Evolutionary conservation across 768 basidiomycete species (phyloP).

Genomic region (Termitomyces sp.): DNA sequence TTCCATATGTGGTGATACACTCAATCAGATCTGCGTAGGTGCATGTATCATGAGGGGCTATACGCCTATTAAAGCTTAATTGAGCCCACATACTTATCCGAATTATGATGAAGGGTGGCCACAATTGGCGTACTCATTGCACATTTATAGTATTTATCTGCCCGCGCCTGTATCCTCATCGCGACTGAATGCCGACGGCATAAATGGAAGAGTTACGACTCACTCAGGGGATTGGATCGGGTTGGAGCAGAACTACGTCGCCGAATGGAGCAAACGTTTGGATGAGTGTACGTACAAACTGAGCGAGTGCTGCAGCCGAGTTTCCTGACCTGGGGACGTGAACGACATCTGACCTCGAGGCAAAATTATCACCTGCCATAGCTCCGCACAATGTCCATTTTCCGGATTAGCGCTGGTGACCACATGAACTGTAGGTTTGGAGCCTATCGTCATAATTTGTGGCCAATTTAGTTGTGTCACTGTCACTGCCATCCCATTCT

Average conservation of each 20-base stretch:
- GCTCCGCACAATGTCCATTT: conserved; percentile 18
- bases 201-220: too few species aligned
- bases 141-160: too few species aligned
- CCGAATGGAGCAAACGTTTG: background rate
- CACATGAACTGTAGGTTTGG: too few species aligned
- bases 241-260: too few species aligned
- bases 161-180: too few species aligned
- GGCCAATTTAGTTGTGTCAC: background rate
- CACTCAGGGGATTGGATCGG: too few species aligned
- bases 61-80: background rate
- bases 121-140: too few species aligned
- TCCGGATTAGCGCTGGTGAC: too few species aligned
- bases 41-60: too few species aligned
- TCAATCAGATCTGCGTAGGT: too few species aligned
- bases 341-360: background rate
- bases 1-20: background rate
- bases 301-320: background rate
- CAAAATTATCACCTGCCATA: conserved; percentile 2
- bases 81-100: background rate
- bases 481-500: background rate
- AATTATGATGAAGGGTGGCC: background rate
- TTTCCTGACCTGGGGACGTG: background rate
- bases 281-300: background rate
- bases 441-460: background rate
- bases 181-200: background rate